Base-by-base conservation (phyloP, 441 rosid species). In the Syzygium syzygioides region DNA sequence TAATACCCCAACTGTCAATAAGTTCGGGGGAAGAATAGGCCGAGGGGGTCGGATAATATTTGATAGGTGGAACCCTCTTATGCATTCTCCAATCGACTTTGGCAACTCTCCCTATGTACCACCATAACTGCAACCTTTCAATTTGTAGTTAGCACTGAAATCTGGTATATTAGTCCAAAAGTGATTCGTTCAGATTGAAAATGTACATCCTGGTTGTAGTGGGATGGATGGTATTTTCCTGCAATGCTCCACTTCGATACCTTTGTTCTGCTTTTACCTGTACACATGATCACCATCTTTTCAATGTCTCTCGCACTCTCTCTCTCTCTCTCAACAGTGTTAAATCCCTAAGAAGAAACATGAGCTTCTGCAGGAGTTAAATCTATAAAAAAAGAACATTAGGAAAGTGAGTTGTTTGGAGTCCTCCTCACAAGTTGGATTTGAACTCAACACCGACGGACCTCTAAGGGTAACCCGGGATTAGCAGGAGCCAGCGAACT, bases 21-120 rank as follows among this genome's bases (percentile, higher is more conserved):
- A 94, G 92, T 96, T 94, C 86, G 94, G 90, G 14, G 98, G 97
- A 89, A 95, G 99, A 91, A 93, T 97, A 55, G 99, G 99, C 13
- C 96, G 99, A 12, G 99, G 99, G 90, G 99, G 99, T 14, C 94
- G 99, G n/a, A 95, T 97, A 55, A 87, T 98, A 41, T 98, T 96
- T 87, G 99, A 98, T 90, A 93, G 99, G 94, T 96, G 99, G 98
- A 98, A 96, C 93, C 98, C 96, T 87, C 94, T 97, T 59, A 92
- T 94, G 92, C 98, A 93, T n/a, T 89, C 97, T 76, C 94, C 95
- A 68, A 94, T 96, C 54, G 95, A 96, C 37, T 92, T 94, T 32
- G 94, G 97, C 86, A 95, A 93, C 90, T 91, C 98, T 76, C 91
- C 92, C 87, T 95, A 95, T 93, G 89, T 95, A 56, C 84, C 84